Base-by-base conservation (phyloP, 352 stramenopile genomes). In the Globisporangium emineosum region DNA sequence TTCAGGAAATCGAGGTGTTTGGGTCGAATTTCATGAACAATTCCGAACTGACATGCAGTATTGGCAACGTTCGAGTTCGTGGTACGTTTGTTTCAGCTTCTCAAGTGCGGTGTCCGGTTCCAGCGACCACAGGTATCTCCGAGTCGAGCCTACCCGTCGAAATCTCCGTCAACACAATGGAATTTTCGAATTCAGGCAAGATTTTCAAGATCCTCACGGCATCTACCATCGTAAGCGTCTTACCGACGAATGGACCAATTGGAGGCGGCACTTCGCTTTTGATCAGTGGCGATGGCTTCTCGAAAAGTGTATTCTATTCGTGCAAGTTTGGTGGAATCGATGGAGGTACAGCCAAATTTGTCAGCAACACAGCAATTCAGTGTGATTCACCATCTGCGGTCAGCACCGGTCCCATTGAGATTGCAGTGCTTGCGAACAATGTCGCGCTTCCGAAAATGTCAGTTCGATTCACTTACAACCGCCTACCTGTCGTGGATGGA, bases 161-260 rank as follows among this genome's bases (percentile, higher is more conserved):
- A 32, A 45, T 60, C 30, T 60, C 54, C 23, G 35, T 60, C 2
- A 60, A 60, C 19, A 23, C n/a, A 7, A 30, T 60, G n/a, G 54
- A 51, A 6, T 60, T 35, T 37, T 60, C 54, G 7, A 50, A 50
- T 21, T 60, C 54, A 50, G 54, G 54, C 32, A 51, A 50, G n/a
- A 23, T 13, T 0, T 60, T 50, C 15, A 50, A 30, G 32, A 13
- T 25, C 10, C 4, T 51, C 17, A n/a, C 32, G 32, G 35, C 17
- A 30, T 60, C 54, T 21, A 50, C 35, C 12, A 45, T 60, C 15
- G 8, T n/a, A 29, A 60, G 33, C n/a, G 13, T 60, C n/a, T 27
- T 25, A 13, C 54, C 69, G 6, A 54, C 23, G 98, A 57, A 57
- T 15, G 57, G 57, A 29, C 42, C 43, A n/a, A 55, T 55, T 33